phyloP scores from a whole-genome alignment of 2,329 filamentous ascomycete species.

The Xylariaceae sp. region DNA sequence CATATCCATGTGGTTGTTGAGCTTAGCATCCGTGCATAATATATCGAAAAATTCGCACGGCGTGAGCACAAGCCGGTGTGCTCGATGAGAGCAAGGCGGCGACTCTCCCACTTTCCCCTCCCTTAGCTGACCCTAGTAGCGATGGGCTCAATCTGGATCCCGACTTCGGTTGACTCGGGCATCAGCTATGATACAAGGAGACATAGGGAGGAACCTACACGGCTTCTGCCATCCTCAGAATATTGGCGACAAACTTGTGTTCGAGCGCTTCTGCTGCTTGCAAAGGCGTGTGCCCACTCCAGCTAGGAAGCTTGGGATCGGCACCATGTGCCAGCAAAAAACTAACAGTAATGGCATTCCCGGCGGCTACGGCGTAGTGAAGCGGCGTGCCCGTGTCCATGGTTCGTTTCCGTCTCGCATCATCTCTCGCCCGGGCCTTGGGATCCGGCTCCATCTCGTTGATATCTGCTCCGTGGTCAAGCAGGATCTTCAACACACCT shows the following conservation, averaged over 20 bases:
- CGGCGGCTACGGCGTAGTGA: slow-evolving; percentile 18
- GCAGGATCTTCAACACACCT: slow-evolving; percentile 14
- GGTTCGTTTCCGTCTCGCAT: slow-evolving; percentile 15
- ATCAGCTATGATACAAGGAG: no score
- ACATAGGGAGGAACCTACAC: no score
- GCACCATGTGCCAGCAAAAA: slow-evolving; percentile 18
- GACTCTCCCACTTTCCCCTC: no score
- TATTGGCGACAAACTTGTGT: slow-evolving; percentile 14
- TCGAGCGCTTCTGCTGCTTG: slow-evolving; percentile 16
- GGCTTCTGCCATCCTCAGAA: slow-evolving; percentile 8
- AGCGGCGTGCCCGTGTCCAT: slow-evolving; percentile 18
- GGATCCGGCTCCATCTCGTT: slow-evolving; percentile 22
- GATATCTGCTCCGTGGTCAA: slow-evolving; percentile 16
- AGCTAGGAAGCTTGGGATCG: slow-evolving; percentile 17
- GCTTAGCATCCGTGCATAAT: no score
- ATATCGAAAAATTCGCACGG: no score
- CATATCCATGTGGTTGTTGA: no score
- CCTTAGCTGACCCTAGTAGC: no score
- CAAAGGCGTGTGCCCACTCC: slow-evolving; percentile 18
- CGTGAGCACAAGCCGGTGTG: no score
- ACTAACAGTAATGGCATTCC: slow-evolving; percentile 16
- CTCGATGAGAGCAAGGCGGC: no score
- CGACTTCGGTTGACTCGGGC: no score
- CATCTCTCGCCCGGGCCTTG: slow-evolving; percentile 17
- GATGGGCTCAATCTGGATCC: no score